Conservation (phyloP, 2,329 filamentous ascomycete genomes). For the Fusarium torulosum region DNA sequence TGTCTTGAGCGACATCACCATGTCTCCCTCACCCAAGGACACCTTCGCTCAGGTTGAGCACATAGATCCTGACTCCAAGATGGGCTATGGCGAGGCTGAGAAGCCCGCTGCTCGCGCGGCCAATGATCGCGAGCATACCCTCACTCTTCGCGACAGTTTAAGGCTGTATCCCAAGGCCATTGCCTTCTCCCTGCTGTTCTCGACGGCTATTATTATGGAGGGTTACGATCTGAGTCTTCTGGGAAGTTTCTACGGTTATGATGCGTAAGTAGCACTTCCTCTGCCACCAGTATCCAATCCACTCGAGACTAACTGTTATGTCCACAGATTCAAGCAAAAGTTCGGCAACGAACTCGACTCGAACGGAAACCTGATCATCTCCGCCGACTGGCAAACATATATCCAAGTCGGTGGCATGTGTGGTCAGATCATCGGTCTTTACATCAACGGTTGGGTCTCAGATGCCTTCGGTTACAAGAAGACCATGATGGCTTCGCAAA, state of each 20-base stretch:
- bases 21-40: slow-evolving; percentile 18
- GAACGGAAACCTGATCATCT: slow-evolving; percentile 13
- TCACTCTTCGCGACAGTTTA: slow-evolving; percentile 52
- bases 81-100: slow-evolving; percentile 15
- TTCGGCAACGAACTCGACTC: slow-evolving; percentile 27
- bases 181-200: slow-evolving; percentile 54
- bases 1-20: neutral
- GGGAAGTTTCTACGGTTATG: slow-evolving; percentile 42
- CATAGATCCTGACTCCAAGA: slow-evolving; percentile 15
- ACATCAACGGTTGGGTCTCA: slow-evolving; percentile 29
- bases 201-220: slow-evolving; percentile 56
- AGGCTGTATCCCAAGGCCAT: slow-evolving; percentile 55
- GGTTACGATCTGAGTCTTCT: slow-evolving; percentile 50
- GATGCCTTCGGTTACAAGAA: slow-evolving; percentile 26
- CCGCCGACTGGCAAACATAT: slow-evolving; percentile 28
- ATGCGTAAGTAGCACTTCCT: slow-evolving; percentile 53
- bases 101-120: slow-evolving; percentile 21
- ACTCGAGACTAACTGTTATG: slow-evolving; percentile 42
- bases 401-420: slow-evolving; percentile 33
- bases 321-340: slow-evolving; percentile 22
- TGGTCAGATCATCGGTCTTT: slow-evolving; percentile 23
- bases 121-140: slow-evolving; percentile 47
- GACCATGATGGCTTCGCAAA: slow-evolving; percentile 54
- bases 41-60: slow-evolving; percentile 25
- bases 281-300: slow-evolving; percentile 1